Conservation (phyloP, 2,329 filamentous ascomycete species). For the Colletotrichum sublineola region DNA sequence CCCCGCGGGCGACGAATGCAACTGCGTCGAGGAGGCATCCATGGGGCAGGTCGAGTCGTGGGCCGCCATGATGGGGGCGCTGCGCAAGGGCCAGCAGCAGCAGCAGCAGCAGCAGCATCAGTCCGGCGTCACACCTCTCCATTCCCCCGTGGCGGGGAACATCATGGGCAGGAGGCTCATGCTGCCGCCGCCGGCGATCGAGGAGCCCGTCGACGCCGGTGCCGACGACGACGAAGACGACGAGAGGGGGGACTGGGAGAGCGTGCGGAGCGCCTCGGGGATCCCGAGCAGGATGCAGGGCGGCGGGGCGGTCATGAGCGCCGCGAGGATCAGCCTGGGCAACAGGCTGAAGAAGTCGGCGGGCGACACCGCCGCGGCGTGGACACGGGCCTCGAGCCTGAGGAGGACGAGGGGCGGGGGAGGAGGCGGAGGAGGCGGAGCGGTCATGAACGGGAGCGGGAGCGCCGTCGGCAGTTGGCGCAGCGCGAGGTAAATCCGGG, state of each 20-base stretch:
- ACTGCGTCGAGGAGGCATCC: constrained; percentile 69
- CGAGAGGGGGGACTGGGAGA: constrained; percentile 55
- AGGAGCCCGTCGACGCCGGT: constrained; percentile 44
- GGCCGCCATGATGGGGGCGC: constrained; percentile 65
- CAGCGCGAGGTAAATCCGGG: constrained; percentile 16
- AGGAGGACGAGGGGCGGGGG: constrained; percentile 47
- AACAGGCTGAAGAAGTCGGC: constrained; percentile 64
- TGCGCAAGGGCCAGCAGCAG: constrained; percentile 50
- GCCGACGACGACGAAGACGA: constrained; percentile 49
- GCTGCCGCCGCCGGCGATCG: constrained; percentile 49
- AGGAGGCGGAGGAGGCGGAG: no score
- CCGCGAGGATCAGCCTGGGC: constrained; percentile 63
- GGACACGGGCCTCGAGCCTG: constrained; percentile 60
- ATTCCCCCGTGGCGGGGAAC: neutral
- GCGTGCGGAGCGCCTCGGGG: constrained; percentile 47
- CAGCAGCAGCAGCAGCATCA: constrained; percentile 39
- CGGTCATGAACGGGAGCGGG: neutral
- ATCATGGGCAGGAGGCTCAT: constrained; percentile 27
- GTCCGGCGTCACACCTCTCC: neutral
- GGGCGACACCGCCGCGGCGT: constrained; percentile 50
- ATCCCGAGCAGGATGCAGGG: constrained; percentile 40
- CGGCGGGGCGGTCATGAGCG: constrained; percentile 46
- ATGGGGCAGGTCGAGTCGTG: constrained; percentile 72
- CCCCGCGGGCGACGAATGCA: constrained; percentile 74
- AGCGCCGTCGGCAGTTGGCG: constrained; percentile 15